Evolutionary conservation across 306 rosid species (phyloP), one percentile per base, ranked within the genome.

Genomic region (Rosa chinensis): DNA sequence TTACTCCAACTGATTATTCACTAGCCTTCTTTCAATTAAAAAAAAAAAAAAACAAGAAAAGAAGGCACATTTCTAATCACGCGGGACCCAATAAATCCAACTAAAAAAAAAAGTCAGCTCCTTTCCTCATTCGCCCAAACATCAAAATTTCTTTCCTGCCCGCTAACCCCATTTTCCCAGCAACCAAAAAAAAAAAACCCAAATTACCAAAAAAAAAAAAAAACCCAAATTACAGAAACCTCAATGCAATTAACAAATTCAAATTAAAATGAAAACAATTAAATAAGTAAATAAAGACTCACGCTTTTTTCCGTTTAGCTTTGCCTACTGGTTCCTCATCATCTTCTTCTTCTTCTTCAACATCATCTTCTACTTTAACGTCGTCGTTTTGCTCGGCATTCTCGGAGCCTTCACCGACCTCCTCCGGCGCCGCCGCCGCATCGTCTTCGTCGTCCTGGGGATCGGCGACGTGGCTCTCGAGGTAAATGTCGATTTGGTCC

Each of bases 401-500:
- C 74, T 76, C 84, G 5, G 73, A 70, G 35, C 14, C 78, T 18
- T 42, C 82, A 39, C 48, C 76, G 13, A 67, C 80, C 73, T 74
- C 79, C 7, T 25, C 73, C 16, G 20, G 75, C 12, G 23, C 83
- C 25, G n/a, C 78, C 11, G 7, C 79, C 21, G 21, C 74, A 61
- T 62, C 73, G 10, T 10, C 72, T 53, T 53, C 78, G 2, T 59
- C 35, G 10, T 49, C 81, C 11, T 48, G 18, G 40, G 75, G 72
- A 20, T 77, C 35, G 28, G 78, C 66, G 64, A 28, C 14, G 25
- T 72, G 76, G 74, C 75, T 67, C 35, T 81, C 73, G 14, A 81
- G 55, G 77, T 67, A 81, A 69, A 55, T 44, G 69, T 83, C 83
- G 74, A 84, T 84, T 84, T 84, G 80, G 44, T 77, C 85, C 17